A percentile compares a stretch with the other conserved stretches of the same genome.
phyloP scores from a whole-genome alignment of 2,329 filamentous ascomycete species.

The Sporothrix humicola region DNA sequence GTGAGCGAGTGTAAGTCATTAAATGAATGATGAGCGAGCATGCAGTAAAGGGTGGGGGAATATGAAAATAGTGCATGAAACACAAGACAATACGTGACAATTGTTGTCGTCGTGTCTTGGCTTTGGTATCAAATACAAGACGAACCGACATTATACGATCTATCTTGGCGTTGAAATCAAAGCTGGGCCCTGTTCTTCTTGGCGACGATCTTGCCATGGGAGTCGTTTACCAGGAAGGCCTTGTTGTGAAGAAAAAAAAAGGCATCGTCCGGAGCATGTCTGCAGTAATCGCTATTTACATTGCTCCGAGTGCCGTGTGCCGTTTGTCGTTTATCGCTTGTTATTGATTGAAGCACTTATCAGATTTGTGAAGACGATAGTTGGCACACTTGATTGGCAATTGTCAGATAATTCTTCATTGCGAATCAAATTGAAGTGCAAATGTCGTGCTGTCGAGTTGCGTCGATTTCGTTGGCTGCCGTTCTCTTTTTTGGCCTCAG shows the following conservation, averaged over 20 bases:
- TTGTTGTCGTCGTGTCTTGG: not conserved
- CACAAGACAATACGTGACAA: not conserved
- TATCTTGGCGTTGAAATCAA: slow-evolving; percentile 1
- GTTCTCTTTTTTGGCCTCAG: not conserved
- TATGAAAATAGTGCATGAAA: too few species aligned
- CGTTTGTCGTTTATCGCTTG: too few species aligned
- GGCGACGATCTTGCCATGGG: slow-evolving; percentile 7
- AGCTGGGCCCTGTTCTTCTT: not conserved
- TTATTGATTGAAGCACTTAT: too few species aligned
- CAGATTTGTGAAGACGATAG: too few species aligned
- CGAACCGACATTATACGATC: slow-evolving; percentile 9
- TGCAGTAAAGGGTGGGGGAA: too few species aligned
- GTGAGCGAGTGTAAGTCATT: too few species aligned
- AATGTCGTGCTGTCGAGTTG: not conserved
- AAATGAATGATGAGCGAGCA: not conserved
- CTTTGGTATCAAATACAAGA: not conserved
- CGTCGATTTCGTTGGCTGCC: not conserved
- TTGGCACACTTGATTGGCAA: too few species aligned
- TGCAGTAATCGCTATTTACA: too few species aligned
- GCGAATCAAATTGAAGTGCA: not conserved
- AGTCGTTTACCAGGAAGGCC: not conserved
- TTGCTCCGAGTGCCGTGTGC: too few species aligned
- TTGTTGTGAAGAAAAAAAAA: too few species aligned
- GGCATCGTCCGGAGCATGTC: too few species aligned
- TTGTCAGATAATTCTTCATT: not conserved